Conservation (phyloP, 495 filamentous ascomycete genomes). For the Xylaria curta region DNA sequence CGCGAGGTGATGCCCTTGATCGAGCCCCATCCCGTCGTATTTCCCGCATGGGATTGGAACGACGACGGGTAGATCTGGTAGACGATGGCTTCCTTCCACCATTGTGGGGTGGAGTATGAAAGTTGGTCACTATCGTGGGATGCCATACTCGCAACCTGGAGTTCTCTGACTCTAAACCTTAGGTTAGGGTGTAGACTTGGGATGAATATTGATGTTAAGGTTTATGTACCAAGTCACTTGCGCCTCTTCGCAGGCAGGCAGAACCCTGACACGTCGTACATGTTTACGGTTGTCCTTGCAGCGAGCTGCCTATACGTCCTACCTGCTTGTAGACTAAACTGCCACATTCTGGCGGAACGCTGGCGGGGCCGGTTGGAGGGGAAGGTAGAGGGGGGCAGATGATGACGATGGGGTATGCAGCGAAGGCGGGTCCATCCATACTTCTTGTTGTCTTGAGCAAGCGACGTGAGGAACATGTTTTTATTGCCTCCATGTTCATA, state of each 20-base stretch:
- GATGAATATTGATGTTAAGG: background rate
- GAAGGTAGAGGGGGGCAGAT: background rate
- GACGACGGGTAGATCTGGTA: slow-evolving; percentile 71
- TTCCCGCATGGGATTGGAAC: slow-evolving; percentile 64
- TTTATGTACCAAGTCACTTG: background rate
- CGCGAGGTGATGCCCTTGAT: slow-evolving; percentile 38
- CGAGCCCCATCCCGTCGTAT: slow-evolving; percentile 58
- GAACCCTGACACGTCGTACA: background rate
- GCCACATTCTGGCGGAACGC: no score
- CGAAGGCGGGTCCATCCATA: background rate
- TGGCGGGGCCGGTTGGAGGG: background rate
- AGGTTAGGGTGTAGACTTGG: background rate
- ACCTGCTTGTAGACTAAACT: background rate
- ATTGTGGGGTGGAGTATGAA: slow-evolving; percentile 11
- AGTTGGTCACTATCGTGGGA: background rate
- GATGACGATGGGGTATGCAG: background rate
- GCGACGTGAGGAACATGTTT: background rate
- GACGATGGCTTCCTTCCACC: slow-evolving; percentile 40
- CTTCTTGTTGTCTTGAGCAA: background rate
- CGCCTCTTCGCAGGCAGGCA: background rate
- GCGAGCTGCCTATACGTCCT: background rate
- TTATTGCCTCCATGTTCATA: background rate
- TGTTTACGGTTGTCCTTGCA: background rate
- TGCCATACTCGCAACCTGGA: background rate
- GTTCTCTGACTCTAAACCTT: background rate